A percentile compares a stretch with the other conserved stretches of the same genome.
Evolutionary conservation across 208 protist species (phyloP).

Genomic region (Sergeia podlipaevii): DNA sequence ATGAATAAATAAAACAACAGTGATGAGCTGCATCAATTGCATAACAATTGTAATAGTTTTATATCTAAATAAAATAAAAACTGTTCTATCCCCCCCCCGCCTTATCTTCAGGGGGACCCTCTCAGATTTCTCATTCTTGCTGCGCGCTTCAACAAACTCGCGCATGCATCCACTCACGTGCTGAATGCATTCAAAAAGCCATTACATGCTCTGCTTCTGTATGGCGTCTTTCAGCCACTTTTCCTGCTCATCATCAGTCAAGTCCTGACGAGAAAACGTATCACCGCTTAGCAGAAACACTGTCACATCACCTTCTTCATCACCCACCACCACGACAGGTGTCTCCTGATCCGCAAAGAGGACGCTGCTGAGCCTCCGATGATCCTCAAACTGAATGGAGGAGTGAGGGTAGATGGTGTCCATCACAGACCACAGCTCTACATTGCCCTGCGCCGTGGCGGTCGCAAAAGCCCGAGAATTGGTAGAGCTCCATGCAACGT

Average conservation of each 20-base stretch:
- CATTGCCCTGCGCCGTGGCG: slow-evolving; percentile 80
- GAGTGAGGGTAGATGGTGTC: slow-evolving; percentile 71
- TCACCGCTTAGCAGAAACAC: slow-evolving; percentile 52
- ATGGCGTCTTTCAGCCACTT: slow-evolving; percentile 68
- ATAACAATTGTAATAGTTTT: too few species aligned
- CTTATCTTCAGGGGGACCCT: too few species aligned
- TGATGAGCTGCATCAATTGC: too few species aligned
- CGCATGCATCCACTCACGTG: too few species aligned
- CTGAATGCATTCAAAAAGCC: neutral
- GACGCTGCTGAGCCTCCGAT: slow-evolving; percentile 68
- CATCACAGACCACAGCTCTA: slow-evolving; percentile 77
- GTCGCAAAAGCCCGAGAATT: slow-evolving; percentile 93
- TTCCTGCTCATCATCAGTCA: slow-evolving; percentile 82
- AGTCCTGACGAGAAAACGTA: slow-evolving; percentile 40
- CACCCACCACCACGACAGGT: slow-evolving; percentile 84
- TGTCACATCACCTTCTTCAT: slow-evolving; percentile 87
- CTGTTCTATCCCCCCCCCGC: too few species aligned
- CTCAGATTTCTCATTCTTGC: neutral
- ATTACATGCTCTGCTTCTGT: slow-evolving; percentile 40
- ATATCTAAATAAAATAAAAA: too few species aligned
- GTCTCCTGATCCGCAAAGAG: slow-evolving; percentile 87
- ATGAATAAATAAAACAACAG: too few species aligned
- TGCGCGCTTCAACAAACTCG: neutral
- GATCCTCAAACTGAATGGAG: slow-evolving; percentile 60
- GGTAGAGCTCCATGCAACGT: slow-evolving; percentile 92